phyloP scores from a whole-genome alignment of 2,329 filamentous ascomycete species.

The Calonectria pseudoreteaudii region DNA sequence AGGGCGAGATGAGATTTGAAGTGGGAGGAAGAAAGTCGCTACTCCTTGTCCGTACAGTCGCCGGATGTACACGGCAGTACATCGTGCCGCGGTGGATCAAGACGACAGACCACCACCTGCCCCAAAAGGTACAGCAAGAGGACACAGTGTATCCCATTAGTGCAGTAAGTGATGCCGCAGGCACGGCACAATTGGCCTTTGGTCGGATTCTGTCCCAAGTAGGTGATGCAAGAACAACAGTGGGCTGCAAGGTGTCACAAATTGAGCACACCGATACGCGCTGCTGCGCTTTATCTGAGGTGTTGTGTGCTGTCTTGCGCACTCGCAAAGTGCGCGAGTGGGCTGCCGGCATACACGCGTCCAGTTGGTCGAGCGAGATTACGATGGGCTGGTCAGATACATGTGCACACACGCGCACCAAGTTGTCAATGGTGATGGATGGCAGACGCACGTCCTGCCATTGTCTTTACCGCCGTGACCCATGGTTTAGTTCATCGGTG shows the following conservation, averaged over 20 bases:
- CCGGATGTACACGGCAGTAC: not conserved
- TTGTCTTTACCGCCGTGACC: not conserved
- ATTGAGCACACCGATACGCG: not conserved
- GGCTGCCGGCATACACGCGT: not conserved
- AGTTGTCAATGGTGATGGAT: not conserved
- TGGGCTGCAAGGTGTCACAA: not conserved
- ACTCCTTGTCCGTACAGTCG: not conserved
- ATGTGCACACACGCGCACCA: not conserved
- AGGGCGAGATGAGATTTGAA: not conserved
- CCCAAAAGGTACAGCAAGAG: not conserved
- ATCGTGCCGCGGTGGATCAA: not conserved
- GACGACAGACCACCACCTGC: not conserved
- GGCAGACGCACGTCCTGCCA: not conserved
- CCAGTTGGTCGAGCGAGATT: slow-evolving; percentile 15
- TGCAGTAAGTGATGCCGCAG: not conserved
- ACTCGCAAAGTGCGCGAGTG: not conserved
- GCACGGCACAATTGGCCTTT: not conserved
- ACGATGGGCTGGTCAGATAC: slow-evolving; percentile 17
- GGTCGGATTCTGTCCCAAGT: not conserved
- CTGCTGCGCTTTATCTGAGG: not conserved
- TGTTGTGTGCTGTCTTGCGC: not conserved
- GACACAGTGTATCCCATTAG: slow-evolving; percentile 1
- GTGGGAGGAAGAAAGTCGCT: not conserved
- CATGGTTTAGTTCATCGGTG: not conserved
- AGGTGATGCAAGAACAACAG: not conserved